Evolutionary conservation across 768 basidiomycete species (phyloP).

Genomic region (Auricularia sp.): DNA sequence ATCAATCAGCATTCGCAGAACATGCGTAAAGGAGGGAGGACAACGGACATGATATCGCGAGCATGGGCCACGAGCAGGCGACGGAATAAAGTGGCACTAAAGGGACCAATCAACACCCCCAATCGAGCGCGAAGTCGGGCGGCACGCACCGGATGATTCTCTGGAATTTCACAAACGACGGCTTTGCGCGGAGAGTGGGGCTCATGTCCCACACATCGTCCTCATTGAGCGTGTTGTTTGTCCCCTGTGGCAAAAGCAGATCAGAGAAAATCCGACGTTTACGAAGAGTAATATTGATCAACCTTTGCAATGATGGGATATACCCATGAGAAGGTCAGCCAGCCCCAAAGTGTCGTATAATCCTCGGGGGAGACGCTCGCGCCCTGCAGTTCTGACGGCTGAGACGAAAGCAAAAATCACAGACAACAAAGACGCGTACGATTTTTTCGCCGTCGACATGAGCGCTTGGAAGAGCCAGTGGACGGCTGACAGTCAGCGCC

Average conservation of each 20-base stretch:
- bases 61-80: constrained; percentile 36
- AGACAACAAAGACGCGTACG: constrained; percentile 30
- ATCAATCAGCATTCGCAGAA: too few relatives aligned
- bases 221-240: constrained; percentile 50
- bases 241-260: constrained; percentile 25
- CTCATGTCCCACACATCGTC: constrained; percentile 64
- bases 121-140: background rate
- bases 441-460: constrained; percentile 45
- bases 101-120: background rate
- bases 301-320: constrained; percentile 49
- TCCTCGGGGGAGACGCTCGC: constrained; percentile 58
- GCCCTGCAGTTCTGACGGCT: constrained; percentile 28
- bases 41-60: constrained; percentile 28
- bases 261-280: background rate
- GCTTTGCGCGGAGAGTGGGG: constrained; percentile 53
- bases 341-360: constrained; percentile 59
- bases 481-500: constrained; percentile 46
- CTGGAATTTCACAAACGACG: constrained; percentile 46
- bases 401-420: background rate
- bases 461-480: constrained; percentile 51
- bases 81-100: constrained; percentile 27
- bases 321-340: constrained; percentile 67
- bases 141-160: background rate
- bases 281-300: background rate
- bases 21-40: too few relatives aligned